Percentiles rank a stretch among this genome's conserved stretches.
Evolutionary conservation across 768 basidiomycete genomes (phyloP).

Genomic region (Suillus sp.): DNA sequence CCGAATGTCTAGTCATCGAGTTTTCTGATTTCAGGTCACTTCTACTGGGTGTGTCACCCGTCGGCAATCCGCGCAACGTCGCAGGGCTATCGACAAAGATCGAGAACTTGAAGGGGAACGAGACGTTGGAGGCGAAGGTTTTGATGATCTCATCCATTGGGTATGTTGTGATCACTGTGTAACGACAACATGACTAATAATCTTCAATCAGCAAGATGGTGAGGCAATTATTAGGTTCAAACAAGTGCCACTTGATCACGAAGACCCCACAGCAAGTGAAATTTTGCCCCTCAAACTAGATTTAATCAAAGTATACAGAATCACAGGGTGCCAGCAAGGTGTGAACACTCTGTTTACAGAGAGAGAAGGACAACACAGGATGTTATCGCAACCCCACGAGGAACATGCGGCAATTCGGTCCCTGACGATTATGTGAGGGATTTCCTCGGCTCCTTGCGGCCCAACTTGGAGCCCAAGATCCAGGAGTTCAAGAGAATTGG

Average conservation of each 20-base stretch:
- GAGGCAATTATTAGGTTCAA: neutral
- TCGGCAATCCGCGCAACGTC: neutral
- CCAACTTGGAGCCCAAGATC: conserved; percentile 24
- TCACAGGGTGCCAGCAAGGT: no score
- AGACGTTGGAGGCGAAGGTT: neutral
- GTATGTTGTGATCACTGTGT: neutral
- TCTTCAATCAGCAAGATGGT: neutral
- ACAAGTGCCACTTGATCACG: neutral
- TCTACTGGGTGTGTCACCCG: neutral
- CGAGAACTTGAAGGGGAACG: neutral
- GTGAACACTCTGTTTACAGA: neutral
- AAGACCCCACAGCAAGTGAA: neutral
- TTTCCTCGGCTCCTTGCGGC: conserved; percentile 25
- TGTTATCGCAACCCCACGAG: neutral
- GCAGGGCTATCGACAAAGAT: neutral
- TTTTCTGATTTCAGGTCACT: neutral
- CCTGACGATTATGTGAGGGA: conserved; percentile 12
- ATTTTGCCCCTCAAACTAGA: no score
- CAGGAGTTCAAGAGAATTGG: conserved; percentile 26
- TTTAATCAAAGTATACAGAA: neutral
- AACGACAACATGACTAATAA: neutral
- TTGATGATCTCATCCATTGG: neutral
- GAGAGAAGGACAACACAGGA: neutral
- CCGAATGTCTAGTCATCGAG: neutral
- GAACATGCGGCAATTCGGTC: neutral